Evolutionary conservation across 1,284 basidiomycete genomes (phyloP).

Genomic region (Malassezia vespertilionis): DNA sequence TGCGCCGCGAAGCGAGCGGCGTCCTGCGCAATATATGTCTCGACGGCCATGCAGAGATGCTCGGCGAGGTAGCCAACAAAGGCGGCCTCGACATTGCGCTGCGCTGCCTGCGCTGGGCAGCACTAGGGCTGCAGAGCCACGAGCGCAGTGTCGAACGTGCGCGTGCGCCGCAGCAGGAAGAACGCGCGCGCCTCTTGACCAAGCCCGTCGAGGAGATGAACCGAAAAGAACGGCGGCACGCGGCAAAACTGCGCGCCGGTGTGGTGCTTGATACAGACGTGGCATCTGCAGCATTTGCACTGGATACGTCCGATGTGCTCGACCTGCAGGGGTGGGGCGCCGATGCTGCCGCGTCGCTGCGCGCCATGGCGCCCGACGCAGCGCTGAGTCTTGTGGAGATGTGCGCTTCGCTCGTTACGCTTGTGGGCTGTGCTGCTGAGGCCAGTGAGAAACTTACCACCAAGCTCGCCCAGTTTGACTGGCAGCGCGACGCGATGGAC

Average conservation of each 20-base stretch:
- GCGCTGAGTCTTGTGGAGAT: conserved; percentile 28
- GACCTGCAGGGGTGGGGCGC: conserved; percentile 12
- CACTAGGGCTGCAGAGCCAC: conserved; percentile 22
- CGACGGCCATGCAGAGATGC: conserved; percentile 27
- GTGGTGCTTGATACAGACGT: conserved; percentile 22
- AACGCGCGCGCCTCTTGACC: conserved; percentile 22
- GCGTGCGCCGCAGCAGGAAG: conserved; percentile 15
- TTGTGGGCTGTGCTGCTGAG: conserved; percentile 28
- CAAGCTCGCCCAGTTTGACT: conserved; percentile 24
- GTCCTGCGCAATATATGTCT: conserved; percentile 44
- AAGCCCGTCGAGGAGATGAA: conserved; percentile 45
- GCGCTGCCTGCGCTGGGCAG: conserved; percentile 26
- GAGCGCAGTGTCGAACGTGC: conserved; percentile 11
- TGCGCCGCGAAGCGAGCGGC: conserved; percentile 39
- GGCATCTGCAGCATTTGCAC: conserved; percentile 15
- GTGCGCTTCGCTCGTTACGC: conserved; percentile 29
- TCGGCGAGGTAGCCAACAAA: conserved; percentile 30
- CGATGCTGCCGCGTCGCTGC: conserved; percentile 12
- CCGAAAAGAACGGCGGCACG: conserved; percentile 42
- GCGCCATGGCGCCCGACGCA: conserved; percentile 21
- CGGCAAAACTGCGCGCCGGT: conserved; percentile 31
- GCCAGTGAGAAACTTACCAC: conserved; percentile 27
- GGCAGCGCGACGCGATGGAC: conserved; percentile 20
- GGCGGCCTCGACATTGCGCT: conserved; percentile 26
- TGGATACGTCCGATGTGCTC: conserved; percentile 17